These are phyloP conservation scores for Cornus controversa DNA, from an alignment of 148 eudicot species.

Conservation along the genomic window DNA sequence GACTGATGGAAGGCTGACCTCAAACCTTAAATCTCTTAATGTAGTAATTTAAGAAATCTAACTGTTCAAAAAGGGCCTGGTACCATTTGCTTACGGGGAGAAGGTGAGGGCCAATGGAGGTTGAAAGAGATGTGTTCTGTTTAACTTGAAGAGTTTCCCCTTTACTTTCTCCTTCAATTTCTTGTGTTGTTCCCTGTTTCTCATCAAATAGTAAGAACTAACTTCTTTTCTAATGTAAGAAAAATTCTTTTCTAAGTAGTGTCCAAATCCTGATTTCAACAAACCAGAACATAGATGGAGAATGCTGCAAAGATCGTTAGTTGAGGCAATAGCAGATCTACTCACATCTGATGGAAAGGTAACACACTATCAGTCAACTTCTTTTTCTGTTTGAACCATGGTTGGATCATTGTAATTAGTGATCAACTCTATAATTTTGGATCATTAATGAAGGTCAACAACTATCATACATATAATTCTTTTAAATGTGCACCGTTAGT, in stretches of 20 bases:
- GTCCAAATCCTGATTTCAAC: conserved; percentile 91
- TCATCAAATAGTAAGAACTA: not conserved
- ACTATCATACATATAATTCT: too few species aligned
- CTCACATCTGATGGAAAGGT: conserved; percentile 74
- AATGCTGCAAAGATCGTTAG: conserved; percentile 70
- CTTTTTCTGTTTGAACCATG: not conserved
- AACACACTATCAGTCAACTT: not conserved
- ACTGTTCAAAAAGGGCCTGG: too few species aligned
- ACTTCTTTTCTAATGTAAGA: not conserved
- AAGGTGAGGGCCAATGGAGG: not conserved
- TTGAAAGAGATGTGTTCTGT: not conserved
- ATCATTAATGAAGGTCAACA: not conserved
- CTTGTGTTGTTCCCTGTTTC: not conserved
- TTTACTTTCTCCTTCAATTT: not conserved
- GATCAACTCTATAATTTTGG: not conserved
- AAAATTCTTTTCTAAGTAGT: conserved; percentile 37
- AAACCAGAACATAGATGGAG: conserved; percentile 77
- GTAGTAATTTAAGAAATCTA: too few species aligned
- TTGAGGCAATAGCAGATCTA: conserved; percentile 66
- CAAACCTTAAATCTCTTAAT: too few species aligned
- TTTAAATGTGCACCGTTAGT: too few species aligned
- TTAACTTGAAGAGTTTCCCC: not conserved
- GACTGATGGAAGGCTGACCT: too few species aligned
- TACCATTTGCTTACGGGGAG: not conserved
- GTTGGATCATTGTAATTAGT: not conserved